These are phyloP conservation scores for Saccharomyces hybrid DNA, from an alignment of 1,139 yeast species.

Conservation along the genomic window DNA sequence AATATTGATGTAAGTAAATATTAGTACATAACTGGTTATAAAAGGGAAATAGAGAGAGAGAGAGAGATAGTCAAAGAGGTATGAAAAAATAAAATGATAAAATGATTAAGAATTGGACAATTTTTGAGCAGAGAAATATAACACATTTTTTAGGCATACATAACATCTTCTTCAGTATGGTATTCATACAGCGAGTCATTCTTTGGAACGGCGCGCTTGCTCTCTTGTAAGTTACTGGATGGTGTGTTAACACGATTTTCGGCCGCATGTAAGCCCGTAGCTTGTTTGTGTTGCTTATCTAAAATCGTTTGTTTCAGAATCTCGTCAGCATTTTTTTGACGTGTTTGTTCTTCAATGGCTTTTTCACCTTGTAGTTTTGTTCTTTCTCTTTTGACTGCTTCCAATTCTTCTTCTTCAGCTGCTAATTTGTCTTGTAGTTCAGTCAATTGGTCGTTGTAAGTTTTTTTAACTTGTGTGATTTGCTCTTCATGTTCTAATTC, in stretches of 20 bases:
- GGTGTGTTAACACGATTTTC: background rate
- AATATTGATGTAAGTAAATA: background rate
- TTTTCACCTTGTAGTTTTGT: conserved; percentile 10
- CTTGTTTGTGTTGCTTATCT: conserved; percentile 11
- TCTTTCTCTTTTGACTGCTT: conserved; percentile 9
- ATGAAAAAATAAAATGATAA: background rate
- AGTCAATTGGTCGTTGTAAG: conserved; percentile 15
- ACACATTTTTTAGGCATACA: conserved; percentile 6
- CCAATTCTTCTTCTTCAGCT: conserved; percentile 10
- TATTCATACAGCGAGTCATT: conserved; percentile 24
- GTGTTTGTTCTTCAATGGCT: conserved; percentile 14
- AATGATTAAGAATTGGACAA: background rate
- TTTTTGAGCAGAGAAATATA: background rate
- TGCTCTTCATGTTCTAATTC: conserved; percentile 21
- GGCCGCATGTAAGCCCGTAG: conserved; percentile 13
- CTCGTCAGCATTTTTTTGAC: conserved; percentile 10
- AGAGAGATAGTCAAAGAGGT: background rate
- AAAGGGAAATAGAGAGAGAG: background rate
- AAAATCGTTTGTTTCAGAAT: conserved; percentile 9
- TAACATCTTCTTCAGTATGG: conserved; percentile 25
- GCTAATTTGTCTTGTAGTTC: conserved; percentile 10
- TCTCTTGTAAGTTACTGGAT: background rate
- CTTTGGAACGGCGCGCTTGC: background rate
- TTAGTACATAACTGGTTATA: background rate
- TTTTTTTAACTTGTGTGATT: conserved; percentile 15